Evolutionary conservation across 2,329 filamentous ascomycete genomes (phyloP), one percentile per base, ranked within the genome.

Genomic region (Diaporthe vaccinii): DNA sequence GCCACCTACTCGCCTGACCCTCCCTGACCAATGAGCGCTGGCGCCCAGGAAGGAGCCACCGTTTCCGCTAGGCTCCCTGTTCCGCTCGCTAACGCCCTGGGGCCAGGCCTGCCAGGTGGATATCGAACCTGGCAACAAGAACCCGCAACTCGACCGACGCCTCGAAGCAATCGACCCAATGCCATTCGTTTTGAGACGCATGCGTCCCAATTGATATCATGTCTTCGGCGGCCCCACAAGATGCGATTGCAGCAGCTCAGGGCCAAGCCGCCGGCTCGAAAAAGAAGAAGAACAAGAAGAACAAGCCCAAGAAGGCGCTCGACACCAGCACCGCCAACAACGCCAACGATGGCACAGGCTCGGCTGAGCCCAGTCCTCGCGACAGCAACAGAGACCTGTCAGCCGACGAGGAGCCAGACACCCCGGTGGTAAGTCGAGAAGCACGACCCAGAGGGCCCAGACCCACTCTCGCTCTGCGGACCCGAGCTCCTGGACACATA

Each of bases 181-280:
- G 73, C 75, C 70, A 51, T 69, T 72, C 67, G 61, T 70, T 72
- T 53, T 46, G 53, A 73, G 76, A 74, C 76, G 76, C 72, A 69
- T 61, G 44, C 65, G 55, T 75, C 65, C 75, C 71, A 76, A 75
- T 71, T 75, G 75, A 76, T 55, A 69, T 51, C 76, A 77, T 77
- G 76, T 77, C 76, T 76, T 74, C 76, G 71, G 76, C 71, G 57
- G 76, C 76, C 57, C 76, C 76, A 74, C 70, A 75, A 36, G 76
- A 77, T 53, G 74, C 76, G 57, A 72, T 75, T 36, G 36, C 76
- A 67, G 70, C 65, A 71, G 62, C 74, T 34, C 75, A 73, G 69
- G 62, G 57, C 34, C 71, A 73, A 65, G 71, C 71, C 58, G 58
- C 71, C 41, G 55, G 31, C 59, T 70, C 73, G 6, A 74, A 74